Base-by-base conservation (phyloP, 768 basidiomycete species). In the Gymnopilus dilepis region DNA sequence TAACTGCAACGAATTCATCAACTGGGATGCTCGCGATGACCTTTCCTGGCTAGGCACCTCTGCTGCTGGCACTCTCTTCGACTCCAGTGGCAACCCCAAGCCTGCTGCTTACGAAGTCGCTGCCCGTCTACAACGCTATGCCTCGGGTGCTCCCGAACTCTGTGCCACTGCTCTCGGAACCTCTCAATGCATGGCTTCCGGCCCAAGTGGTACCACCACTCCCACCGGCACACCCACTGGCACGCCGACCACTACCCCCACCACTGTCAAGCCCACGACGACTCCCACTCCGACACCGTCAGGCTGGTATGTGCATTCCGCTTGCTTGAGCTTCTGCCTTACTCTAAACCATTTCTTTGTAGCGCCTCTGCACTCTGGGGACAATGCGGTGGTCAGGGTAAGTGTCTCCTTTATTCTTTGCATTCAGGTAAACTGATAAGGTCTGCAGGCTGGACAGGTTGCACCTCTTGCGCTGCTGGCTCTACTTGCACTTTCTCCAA, bases 1-100 rank as follows among this genome's bases (percentile, higher is more conserved):
- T 17, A 60, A 51, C 38, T 64, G 63, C 38, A 31, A 51, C 21
- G 63, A 64, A 28, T 64, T 64, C 47, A 64, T 64, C 55, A 64
- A 64, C 59, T 64, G 63, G 63, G 63, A 64, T 22, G 30, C 53
- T 11, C 63, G 63, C 45, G 63, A 64, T 40, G 63, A 64, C 24
- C 3, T 51, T 6, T 64, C 58, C 2, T 64, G 63, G 63, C 63
- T 64, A 15, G 63, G 63, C 40, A 56, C 63, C 22, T 34, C 63
- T 9, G 47, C 42, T 9, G 63, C 63, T 15, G 63, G 63, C 5
- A 64, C 63, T 9, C 63, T 64, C 63, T 64, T 64, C 34, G 63
- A 64, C 48, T 57, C 63, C 38, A 64, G 38, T 21, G 63, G 63
- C 6, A 64, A 64, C 48, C 63, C 63, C 47, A 64, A 64, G 56